Evolutionary conservation across 805 yeast species (phyloP).

Genomic region (Sugiyamaella americana): DNA sequence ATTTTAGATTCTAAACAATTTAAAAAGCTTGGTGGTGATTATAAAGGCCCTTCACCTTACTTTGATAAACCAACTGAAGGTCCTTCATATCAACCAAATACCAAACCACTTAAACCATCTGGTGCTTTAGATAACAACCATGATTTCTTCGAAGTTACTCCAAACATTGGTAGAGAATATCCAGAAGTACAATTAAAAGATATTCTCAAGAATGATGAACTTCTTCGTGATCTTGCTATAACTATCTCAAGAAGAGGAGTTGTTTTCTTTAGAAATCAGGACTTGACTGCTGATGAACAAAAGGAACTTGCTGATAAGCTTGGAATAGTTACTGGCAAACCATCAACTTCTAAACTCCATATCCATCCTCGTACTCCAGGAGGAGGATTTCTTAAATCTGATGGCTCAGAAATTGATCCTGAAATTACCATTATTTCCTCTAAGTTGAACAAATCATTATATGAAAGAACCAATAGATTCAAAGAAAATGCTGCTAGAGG

Average conservation of each 20-base stretch:
- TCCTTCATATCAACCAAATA: conserved; percentile 14
- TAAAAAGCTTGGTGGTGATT: neutral
- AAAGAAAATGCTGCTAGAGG: conserved; percentile 27
- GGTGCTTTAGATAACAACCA: conserved; percentile 26
- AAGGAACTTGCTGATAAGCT: conserved; percentile 24
- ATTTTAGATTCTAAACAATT: neutral
- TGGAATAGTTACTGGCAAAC: conserved; percentile 27
- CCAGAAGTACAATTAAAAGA: conserved; percentile 24
- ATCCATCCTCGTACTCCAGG: conserved; percentile 30
- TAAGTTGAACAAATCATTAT: conserved; percentile 24
- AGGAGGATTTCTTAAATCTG: conserved; percentile 25
- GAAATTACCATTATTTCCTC: conserved; percentile 27
- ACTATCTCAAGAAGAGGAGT: conserved; percentile 44
- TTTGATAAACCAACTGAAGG: conserved; percentile 15
- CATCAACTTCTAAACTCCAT: conserved; percentile 26
- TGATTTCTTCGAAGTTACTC: conserved; percentile 28
- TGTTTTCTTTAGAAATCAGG: conserved; percentile 45
- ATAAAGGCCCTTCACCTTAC: conserved; percentile 26
- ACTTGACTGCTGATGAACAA: conserved; percentile 27
- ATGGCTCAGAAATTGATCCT: conserved; percentile 26
- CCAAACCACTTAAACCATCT: conserved; percentile 7
- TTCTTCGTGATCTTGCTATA: conserved; percentile 40
- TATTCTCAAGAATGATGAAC: conserved; percentile 30
- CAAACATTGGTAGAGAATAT: conserved; percentile 29
- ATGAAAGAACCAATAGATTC: conserved; percentile 12